phyloP scores from a whole-genome alignment of 768 basidiomycete genomes.

The Amanita muscaria region DNA sequence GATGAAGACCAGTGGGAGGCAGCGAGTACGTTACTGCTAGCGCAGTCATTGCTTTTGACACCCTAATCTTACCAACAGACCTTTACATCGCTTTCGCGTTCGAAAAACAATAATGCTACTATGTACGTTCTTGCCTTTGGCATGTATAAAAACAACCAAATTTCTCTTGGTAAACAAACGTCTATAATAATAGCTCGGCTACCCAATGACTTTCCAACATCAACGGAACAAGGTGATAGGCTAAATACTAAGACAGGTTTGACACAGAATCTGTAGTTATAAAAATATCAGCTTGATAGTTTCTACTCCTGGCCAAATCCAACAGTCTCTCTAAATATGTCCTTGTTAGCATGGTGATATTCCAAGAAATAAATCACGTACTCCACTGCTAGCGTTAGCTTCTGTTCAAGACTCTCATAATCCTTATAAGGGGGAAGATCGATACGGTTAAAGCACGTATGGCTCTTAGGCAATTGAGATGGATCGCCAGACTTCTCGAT shows the following conservation, averaged over 20 bases:
- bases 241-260: slow-evolving; percentile 6
- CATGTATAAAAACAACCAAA: not conserved
- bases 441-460: slow-evolving; percentile 93
- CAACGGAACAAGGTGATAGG: not conserved
- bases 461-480: slow-evolving; percentile 92
- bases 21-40: slow-evolving; percentile 66
- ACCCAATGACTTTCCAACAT: too few relatives aligned
- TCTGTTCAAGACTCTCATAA: slow-evolving; percentile 89
- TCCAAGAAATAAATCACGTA: slow-evolving; percentile 33
- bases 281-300: slow-evolving; percentile 7
- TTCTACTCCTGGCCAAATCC: slow-evolving; percentile 88
- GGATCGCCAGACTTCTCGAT: slow-evolving; percentile 99
- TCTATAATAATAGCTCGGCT: too few relatives aligned
- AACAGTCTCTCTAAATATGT: slow-evolving; percentile 80
- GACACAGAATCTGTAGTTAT: slow-evolving; percentile 12
- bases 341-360: slow-evolving; percentile 7
- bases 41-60: slow-evolving; percentile 12
- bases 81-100: slow-evolving; percentile 93
- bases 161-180: too few relatives aligned
- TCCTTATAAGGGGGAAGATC: slow-evolving; percentile 98
- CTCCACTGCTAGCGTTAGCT: slow-evolving; percentile 92
- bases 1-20: slow-evolving; percentile 96
- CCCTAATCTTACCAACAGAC: slow-evolving; percentile 40
- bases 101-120: slow-evolving; percentile 43
- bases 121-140: not conserved